phyloP scores from a whole-genome alignment of 2,329 filamentous ascomycete species.

The Amesomyces nigricolor region DNA sequence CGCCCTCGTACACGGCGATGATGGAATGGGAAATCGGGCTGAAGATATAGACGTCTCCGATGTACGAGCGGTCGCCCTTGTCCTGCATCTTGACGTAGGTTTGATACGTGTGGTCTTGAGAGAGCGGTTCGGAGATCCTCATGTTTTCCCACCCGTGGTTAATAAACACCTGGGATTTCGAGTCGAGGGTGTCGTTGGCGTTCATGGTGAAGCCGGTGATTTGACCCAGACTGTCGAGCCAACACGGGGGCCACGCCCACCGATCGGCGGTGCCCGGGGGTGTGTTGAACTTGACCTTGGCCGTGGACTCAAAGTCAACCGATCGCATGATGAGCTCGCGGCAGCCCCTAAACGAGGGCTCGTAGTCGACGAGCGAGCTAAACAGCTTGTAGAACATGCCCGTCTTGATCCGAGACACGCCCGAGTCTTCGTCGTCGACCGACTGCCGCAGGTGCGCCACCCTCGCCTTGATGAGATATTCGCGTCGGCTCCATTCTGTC shows the following conservation, averaged over 20 bases:
- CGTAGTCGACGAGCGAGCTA: conserved; percentile 51
- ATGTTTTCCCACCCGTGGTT: conserved; percentile 55
- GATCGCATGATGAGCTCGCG: conserved; percentile 53
- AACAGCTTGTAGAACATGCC: conserved; percentile 74
- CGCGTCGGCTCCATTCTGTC: conserved; percentile 59
- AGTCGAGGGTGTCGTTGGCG: conserved; percentile 49
- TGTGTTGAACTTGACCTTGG: conserved; percentile 43
- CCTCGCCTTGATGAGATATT: conserved; percentile 63
- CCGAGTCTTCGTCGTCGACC: conserved; percentile 58
- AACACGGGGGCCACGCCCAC: conserved; percentile 41
- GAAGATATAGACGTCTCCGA: too few relatives aligned
- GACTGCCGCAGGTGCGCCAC: conserved; percentile 49
- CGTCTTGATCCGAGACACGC: conserved; percentile 62
- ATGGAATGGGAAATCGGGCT: too few relatives aligned
- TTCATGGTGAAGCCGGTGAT: conserved; percentile 55
- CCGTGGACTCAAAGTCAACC: conserved; percentile 38
- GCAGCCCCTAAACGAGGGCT: conserved; percentile 50
- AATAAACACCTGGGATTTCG: conserved; percentile 50
- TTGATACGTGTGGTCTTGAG: conserved; percentile 42
- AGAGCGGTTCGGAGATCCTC: conserved; percentile 42
- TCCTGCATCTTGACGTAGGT: conserved; percentile 51
- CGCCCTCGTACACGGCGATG: too few relatives aligned
- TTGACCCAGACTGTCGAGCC: conserved; percentile 54
- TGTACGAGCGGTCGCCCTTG: conserved; percentile 26
- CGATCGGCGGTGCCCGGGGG: conserved; percentile 49